phyloP scores from a whole-genome alignment of 805 yeast species.

The Geotrichum ghanense region DNA sequence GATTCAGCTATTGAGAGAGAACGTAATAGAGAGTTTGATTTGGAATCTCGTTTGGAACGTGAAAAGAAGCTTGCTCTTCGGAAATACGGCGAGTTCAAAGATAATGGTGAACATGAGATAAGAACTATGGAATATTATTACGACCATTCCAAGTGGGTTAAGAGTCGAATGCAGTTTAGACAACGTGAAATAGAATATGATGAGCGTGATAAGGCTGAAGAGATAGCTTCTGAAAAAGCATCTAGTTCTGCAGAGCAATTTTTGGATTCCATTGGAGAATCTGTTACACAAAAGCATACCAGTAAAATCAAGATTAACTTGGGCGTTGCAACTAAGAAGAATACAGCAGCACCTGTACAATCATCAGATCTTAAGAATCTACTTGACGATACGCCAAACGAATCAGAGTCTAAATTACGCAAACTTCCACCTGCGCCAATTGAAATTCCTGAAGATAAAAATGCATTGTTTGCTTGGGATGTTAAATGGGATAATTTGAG shows the following conservation, averaged over 20 bases:
- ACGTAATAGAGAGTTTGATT: conserved; percentile 7
- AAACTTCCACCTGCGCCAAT: not conserved
- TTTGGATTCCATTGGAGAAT: not conserved
- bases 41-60: conserved; percentile 4
- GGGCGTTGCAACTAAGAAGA: not conserved
- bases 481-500: conserved; percentile 19
- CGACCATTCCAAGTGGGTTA: conserved; percentile 19
- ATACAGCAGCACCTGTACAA: not conserved
- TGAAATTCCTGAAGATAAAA: conserved; percentile 12
- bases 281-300: not conserved
- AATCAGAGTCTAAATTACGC: not conserved
- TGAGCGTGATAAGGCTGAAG: conserved; percentile 11
- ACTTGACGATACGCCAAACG: not conserved
- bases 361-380: not conserved
- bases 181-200: conserved; percentile 15
- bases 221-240: conserved; percentile 7
- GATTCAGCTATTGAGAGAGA: conserved; percentile 15
- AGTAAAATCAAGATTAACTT: not conserved
- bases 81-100: conserved; percentile 13
- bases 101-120: conserved; percentile 10
- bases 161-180: conserved; percentile 13
- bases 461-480: conserved; percentile 13
- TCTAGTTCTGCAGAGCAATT: not conserved
- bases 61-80: conserved; percentile 9
- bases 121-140: conserved; percentile 14